Evolutionary conservation across 2,329 filamentous ascomycete genomes (phyloP), one percentile per base, ranked within the genome.

Genomic region (Talaromyces sp.): DNA sequence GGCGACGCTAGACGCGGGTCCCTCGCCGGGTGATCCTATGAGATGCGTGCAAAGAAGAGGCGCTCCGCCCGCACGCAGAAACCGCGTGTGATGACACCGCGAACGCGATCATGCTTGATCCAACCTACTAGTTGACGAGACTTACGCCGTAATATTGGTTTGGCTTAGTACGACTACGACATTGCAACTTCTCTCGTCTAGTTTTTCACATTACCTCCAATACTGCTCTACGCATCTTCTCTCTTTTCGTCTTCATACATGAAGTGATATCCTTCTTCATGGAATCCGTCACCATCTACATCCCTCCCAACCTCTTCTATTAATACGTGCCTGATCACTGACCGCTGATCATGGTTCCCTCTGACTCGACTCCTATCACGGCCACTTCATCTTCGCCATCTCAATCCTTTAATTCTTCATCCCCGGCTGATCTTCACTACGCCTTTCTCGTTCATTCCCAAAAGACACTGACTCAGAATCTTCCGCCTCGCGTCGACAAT

Each of bases 361-460:
- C 68, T 67, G 75, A 77, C 68, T 69, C 39, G 22, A 48, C 70
- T 52, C 71, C 73, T 68, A 70, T 68, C 64, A 68, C 69, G 50
- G 63, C 70, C 65, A 70, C 41, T 52, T 71, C 72, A 62, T 77
- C 75, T 54, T 76, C 76, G 65, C 74, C 76, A 64, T 71, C 75
- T 48, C 72, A 74, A 64, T 69, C 73, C 56, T 71, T 73, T 66
- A 66, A 72, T 39, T 70, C 72, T 57, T 65, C 63, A 11, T 76
- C 76, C 52, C 73, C 73, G 64, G 72, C 73, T 64, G 68, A 74
- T 66, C 71, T 75, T 16, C 78, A 75, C 63, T 83, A 83, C 72
- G 83, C 85, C 59, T 88, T 87, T 71, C 78, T 87, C n/a, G 83
- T 87, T 48, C 84, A 87, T 72, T 87, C 84, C 16, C 82, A 85